A percentile compares a stretch with the other conserved stretches of the same genome.
phyloP scores from a whole-genome alignment of 306 rosid genomes.

The Delonix regia region DNA sequence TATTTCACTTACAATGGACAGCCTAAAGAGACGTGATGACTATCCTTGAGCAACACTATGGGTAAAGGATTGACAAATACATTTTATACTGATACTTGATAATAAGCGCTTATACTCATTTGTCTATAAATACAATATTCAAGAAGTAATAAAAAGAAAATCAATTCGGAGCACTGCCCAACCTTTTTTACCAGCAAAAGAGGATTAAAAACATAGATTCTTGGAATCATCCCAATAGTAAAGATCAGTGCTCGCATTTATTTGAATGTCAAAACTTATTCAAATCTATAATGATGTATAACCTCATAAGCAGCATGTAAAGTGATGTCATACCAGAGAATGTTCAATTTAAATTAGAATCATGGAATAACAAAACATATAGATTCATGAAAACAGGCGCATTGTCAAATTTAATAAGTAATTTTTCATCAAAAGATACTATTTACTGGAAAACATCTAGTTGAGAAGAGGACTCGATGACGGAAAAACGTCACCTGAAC shows the following conservation, averaged over 20 bases:
- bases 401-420: not conserved
- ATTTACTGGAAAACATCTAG: not conserved
- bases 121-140: not conserved
- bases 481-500: constrained; percentile 64
- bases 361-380: not conserved
- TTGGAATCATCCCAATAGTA: not conserved
- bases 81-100: not conserved
- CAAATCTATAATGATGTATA: not conserved
- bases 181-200: not conserved
- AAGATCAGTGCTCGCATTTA: not conserved
- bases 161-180: not conserved
- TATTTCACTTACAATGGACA: not conserved
- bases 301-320: constrained; percentile 9
- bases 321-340: not conserved
- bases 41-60: not conserved
- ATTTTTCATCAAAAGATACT: constrained; percentile 20
- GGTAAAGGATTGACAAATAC: not conserved
- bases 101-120: not conserved
- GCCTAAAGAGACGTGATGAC: not conserved
- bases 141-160: not conserved
- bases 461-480: not conserved
- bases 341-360: not conserved
- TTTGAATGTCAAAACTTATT: not conserved
- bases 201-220: not conserved
- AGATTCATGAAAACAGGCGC: not conserved